These are phyloP conservation scores for Avena eriantha DNA, from an alignment of 176 grass and related monocot species.

Conservation along the genomic window DNA sequence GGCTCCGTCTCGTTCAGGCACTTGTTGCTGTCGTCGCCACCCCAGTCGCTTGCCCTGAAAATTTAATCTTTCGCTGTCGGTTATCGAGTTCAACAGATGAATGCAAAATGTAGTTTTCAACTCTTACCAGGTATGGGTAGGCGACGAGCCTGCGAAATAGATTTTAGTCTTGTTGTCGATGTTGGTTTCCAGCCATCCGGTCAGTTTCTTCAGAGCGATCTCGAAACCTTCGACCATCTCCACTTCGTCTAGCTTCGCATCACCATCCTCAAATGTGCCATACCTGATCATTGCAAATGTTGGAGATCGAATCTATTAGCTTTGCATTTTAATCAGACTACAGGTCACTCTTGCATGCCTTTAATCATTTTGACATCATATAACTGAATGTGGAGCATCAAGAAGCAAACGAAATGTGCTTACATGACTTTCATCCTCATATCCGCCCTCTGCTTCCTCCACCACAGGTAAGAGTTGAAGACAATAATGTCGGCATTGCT, in stretches of 20 bases:
- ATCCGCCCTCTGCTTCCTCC: slow-evolving; percentile 77
- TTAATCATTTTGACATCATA: background rate
- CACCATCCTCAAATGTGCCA: slow-evolving; percentile 67
- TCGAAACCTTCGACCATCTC: slow-evolving; percentile 77
- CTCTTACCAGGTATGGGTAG: slow-evolving; percentile 75
- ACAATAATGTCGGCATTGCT: slow-evolving; percentile 73
- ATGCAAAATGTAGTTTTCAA: background rate
- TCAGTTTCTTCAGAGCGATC: slow-evolving; percentile 73
- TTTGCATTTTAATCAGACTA: background rate
- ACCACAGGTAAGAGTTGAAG: slow-evolving; percentile 98
- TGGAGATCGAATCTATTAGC: background rate
- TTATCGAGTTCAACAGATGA: background rate
- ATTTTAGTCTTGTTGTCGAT: slow-evolving; percentile 64
- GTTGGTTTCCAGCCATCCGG: slow-evolving; percentile 59
- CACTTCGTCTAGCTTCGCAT: slow-evolving; percentile 64
- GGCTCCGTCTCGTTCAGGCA: slow-evolving; percentile 70
- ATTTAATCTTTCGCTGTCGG: background rate
- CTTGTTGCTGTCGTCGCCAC: slow-evolving; percentile 50
- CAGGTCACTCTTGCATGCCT: background rate
- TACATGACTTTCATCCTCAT: slow-evolving; percentile 92
- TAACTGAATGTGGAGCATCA: background rate
- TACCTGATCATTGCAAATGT: slow-evolving; percentile 51
- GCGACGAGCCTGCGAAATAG: slow-evolving; percentile 86
- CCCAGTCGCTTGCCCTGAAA: slow-evolving; percentile 77
- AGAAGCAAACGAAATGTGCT: slow-evolving; percentile 40